These are phyloP conservation scores for Favolaschia claudopus DNA, from an alignment of 768 basidiomycete genomes.

Conservation along the genomic window DNA sequence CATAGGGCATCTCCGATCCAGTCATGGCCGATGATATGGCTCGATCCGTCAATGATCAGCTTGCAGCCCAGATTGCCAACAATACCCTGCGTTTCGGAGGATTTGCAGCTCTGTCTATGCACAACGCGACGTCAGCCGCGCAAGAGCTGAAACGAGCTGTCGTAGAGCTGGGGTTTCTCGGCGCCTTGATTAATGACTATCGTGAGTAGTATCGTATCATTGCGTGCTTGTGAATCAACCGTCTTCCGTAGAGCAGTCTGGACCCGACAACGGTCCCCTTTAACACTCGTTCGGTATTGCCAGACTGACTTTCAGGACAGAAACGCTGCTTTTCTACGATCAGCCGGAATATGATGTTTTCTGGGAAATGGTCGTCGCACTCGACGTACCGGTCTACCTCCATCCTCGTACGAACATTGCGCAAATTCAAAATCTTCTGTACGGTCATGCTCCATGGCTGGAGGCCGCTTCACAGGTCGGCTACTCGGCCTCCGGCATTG, in stretches of 20 bases:
- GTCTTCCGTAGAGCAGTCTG: slow-evolving; percentile 42
- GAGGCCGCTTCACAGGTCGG: slow-evolving; percentile 35
- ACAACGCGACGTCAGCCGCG: slow-evolving; percentile 50
- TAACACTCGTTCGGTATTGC: background rate
- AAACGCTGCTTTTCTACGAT: slow-evolving; percentile 46
- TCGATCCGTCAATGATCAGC: slow-evolving; percentile 42
- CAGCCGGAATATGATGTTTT: slow-evolving; percentile 48
- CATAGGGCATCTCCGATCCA: slow-evolving; percentile 42
- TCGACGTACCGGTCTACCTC: slow-evolving; percentile 50
- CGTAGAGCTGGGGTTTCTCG: slow-evolving; percentile 48
- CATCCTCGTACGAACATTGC: slow-evolving; percentile 44
- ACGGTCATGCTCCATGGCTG: slow-evolving; percentile 42
- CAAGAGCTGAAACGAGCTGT: slow-evolving; percentile 49
- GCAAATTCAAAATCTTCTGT: slow-evolving; percentile 33
- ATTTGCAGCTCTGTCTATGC: slow-evolving; percentile 53
- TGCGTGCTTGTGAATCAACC: no score
- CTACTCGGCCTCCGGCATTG: background rate
- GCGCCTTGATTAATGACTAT: slow-evolving; percentile 52
- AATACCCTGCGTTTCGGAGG: slow-evolving; percentile 49
- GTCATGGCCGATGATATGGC: slow-evolving; percentile 42
- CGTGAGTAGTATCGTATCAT: slow-evolving; percentile 12
- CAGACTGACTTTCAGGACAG: slow-evolving; percentile 23
- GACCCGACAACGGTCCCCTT: slow-evolving; percentile 41
- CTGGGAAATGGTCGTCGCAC: slow-evolving; percentile 45
- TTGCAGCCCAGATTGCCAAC: slow-evolving; percentile 47